Percentiles rank a stretch among this genome's conserved stretches.
These are phyloP conservation scores for Diaporthe ilicicola DNA, from an alignment of 2,329 filamentous ascomycete genomes.

Conservation along the genomic window DNA sequence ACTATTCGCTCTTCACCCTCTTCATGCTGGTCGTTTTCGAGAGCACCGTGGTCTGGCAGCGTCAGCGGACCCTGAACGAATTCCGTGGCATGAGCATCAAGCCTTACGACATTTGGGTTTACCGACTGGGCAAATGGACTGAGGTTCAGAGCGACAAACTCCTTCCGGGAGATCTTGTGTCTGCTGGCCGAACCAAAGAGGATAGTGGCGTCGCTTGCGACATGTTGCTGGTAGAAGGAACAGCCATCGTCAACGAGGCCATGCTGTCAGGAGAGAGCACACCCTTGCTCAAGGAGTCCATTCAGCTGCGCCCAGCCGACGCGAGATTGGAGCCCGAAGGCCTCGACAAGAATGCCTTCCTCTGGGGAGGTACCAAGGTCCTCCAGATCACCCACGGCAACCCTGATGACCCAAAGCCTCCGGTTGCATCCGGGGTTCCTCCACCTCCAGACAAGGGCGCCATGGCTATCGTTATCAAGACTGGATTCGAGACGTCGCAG, in stretches of 20 bases:
- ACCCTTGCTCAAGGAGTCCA: constrained; percentile 92
- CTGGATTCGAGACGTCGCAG: constrained; percentile 98
- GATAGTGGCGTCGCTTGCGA: constrained; percentile 97
- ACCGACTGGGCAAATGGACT: constrained; percentile 85
- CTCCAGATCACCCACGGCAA: constrained; percentile 92
- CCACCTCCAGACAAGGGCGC: constrained; percentile 92
- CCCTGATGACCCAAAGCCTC: constrained; percentile 75
- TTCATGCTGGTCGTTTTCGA: constrained; percentile 99
- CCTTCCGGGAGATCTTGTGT: constrained; percentile 91
- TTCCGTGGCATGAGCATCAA: constrained; percentile 99
- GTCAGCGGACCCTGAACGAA: constrained; percentile 92
- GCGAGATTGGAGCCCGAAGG: constrained; percentile 86
- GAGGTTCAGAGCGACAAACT: constrained; percentile 91
- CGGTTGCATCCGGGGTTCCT: constrained; percentile 78
- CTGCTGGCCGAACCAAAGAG: constrained; percentile 92
- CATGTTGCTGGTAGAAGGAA: constrained; percentile 93
- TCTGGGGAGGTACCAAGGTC: constrained; percentile 97
- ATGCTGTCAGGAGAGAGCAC: constrained; percentile 99
- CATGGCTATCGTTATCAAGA: constrained; percentile 94
- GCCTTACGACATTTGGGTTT: constrained; percentile 94
- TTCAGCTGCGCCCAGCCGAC: constrained; percentile 87
- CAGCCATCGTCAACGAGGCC: constrained; percentile 97
- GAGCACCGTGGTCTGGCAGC: constrained; percentile 98
- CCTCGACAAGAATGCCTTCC: constrained; percentile 94
- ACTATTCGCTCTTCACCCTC: constrained; percentile 98